A percentile compares a stretch with the other conserved stretches of the same genome.
Conservation (phyloP, 163 green algal genomes). For the Volvox carteri region DNA sequence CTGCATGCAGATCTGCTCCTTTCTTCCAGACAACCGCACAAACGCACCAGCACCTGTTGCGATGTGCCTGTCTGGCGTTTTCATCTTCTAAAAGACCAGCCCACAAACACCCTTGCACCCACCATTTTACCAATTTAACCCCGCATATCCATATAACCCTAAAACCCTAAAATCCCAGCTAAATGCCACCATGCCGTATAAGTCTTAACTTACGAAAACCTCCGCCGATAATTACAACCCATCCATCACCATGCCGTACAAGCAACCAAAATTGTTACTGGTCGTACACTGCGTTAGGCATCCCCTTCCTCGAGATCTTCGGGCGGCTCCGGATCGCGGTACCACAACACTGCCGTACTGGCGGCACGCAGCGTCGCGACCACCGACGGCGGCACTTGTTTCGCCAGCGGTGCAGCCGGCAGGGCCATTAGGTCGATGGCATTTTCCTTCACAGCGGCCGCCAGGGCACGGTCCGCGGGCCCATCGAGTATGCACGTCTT, state of each 20-base stretch:
- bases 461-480: slow-evolving; percentile 24
- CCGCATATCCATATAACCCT: neutral
- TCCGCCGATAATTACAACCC: neutral
- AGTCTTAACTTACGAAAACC: no score
- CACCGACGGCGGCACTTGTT: slow-evolving; percentile 24
- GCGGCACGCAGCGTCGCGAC: slow-evolving; percentile 30
- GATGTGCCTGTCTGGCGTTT: no score
- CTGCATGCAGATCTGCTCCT: no score
- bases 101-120: no score
- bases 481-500: slow-evolving; percentile 37
- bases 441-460: neutral
- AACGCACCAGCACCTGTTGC: no score
- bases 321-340: neutral
- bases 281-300: neutral
- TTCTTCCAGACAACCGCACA: no score
- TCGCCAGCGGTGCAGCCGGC: neutral
- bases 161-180: neutral
- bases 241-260: neutral
- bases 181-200: neutral
- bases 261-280: neutral
- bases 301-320: neutral
- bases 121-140: no score
- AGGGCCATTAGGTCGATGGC: slow-evolving; percentile 10
- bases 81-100: no score
- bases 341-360: slow-evolving; percentile 33